Evolutionary conservation across 2,329 filamentous ascomycete species (phyloP), one percentile per base, ranked within the genome.

Genomic region (Fusarium udum): DNA sequence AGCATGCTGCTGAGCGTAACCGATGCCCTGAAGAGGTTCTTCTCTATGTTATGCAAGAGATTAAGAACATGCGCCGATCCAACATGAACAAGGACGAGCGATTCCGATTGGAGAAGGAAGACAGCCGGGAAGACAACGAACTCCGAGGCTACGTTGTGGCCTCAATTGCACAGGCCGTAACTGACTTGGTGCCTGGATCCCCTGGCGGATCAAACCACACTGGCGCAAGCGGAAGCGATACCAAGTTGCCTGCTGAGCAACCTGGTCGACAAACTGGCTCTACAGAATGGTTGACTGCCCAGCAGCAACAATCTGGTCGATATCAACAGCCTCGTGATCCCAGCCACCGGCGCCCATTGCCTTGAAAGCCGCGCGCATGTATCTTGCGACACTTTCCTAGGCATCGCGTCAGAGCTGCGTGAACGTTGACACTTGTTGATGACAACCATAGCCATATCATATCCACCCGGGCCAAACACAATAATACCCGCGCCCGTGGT

Each of bases 21-120:
- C 90, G 91, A 76, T 95, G 93, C 75, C 91, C 95, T 0, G 96
- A 99, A 82, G 93, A 96, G 72, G 95, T 97, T 11, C 87, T 98
- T 69, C 88, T 97, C 22, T 95, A 95, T 85, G 94, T 98, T 72
- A 92, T 96, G 84, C 92, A 95, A 76, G 96, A 98, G 84, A 96
- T 99, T 79, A 93, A 93, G 78, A 90, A 91, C 71, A 89, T 95
- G 78, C 92, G 95, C 78, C 91, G 96, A 58, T 88, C 90, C 78
- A 95, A 97, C 83, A 90, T 97, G 87, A 87, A 88, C 81, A 97
- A 98, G 85, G 92, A 95, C 24, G 92, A 97, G 77, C 92, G 93
- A 67, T 95, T 95, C 83, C 88, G 90, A 46, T 86, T 96, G 20
- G 92, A 95, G 81, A 94, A 93, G 80, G 93, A 96, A 80, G 93